Conservation (phyloP, 2,329 filamentous ascomycete genomes). For the Penicillium sumatraense region DNA sequence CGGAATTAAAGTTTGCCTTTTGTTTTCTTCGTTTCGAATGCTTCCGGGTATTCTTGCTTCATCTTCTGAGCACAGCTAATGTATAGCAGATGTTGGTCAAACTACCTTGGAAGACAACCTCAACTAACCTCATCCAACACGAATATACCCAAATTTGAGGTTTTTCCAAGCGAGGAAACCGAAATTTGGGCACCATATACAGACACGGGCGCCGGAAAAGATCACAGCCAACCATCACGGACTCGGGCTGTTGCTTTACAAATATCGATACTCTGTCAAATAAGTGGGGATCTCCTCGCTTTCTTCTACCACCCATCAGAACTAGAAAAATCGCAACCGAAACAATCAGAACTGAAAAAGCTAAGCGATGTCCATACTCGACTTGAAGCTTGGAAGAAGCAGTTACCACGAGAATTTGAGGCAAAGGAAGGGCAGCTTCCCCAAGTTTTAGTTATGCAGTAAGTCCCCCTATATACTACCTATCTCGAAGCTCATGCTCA, state of each 20-base stretch:
- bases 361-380: conserved; percentile 88
- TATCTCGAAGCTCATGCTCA: conserved; percentile 20
- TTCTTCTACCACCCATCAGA: conserved; percentile 87
- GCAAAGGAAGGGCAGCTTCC: conserved; percentile 87
- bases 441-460: conserved; percentile 85
- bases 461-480: conserved; percentile 47
- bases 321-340: conserved; percentile 67
- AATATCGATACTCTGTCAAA: conserved; percentile 83
- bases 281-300: conserved; percentile 85
- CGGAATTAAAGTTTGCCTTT: background rate
- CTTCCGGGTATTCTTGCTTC: background rate
- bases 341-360: conserved; percentile 85
- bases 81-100: conserved; percentile 79
- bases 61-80: conserved; percentile 17
- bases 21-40: background rate
- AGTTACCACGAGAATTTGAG: conserved; percentile 83
- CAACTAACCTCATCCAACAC: conserved; percentile 80
- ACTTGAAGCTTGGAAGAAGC: conserved; percentile 85
- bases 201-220: conserved; percentile 75
- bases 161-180: conserved; percentile 86
- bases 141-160: conserved; percentile 85
- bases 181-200: conserved; percentile 88
- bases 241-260: conserved; percentile 83
- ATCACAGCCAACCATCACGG: conserved; percentile 76
- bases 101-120: conserved; percentile 89